These are phyloP conservation scores for Parietaria judaica DNA, from an alignment of 306 rosid species.

Conservation along the genomic window DNA sequence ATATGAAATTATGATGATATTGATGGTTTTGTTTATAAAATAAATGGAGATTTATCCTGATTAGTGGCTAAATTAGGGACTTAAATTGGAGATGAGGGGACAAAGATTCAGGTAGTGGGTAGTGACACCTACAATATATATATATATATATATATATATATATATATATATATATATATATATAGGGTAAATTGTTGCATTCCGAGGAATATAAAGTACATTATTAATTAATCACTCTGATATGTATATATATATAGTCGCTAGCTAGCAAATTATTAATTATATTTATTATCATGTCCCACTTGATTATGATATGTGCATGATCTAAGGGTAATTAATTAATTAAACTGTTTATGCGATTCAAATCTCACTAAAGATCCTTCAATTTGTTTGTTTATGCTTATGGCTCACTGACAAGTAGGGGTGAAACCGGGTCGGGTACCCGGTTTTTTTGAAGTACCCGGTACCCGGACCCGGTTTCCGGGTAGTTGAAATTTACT, in stretches of 20 bases:
- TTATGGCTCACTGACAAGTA: neutral
- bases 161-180: neutral
- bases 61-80: slow-evolving; percentile 6
- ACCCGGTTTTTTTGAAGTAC: too few relatives aligned
- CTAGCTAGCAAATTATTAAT: neutral
- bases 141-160: neutral
- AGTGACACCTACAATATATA: neutral
- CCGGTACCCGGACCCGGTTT: too few relatives aligned
- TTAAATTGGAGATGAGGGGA: slow-evolving; percentile 6
- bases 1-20: neutral
- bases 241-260: too few relatives aligned
- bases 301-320: neutral
- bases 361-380: neutral
- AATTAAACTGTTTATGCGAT: neutral
- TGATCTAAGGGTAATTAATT: neutral
- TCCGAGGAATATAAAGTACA: neutral
- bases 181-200: neutral
- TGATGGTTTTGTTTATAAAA: neutral
- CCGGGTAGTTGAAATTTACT: too few relatives aligned
- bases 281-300: neutral
- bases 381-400: neutral
- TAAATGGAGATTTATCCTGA: slow-evolving; percentile 16
- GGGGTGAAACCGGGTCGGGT: too few relatives aligned
- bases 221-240: neutral
- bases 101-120: slow-evolving; percentile 35